Conservation (phyloP, 2,329 filamentous ascomycete species). For the Talaromyces sp. region DNA sequence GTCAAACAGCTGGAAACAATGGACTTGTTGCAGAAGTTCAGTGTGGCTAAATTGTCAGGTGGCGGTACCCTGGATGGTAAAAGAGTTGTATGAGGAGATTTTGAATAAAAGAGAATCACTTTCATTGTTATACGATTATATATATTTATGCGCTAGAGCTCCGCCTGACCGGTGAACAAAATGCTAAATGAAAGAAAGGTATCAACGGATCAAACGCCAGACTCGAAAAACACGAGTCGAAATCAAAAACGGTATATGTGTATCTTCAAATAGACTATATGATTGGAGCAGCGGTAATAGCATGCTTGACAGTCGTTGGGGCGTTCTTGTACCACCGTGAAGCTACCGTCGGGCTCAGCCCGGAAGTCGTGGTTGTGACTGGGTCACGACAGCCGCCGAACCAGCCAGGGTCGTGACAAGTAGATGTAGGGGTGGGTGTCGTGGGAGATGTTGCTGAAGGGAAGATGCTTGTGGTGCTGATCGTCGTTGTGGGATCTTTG, state of each 20-base stretch:
- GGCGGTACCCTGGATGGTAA: background rate
- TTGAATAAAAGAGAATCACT: background rate
- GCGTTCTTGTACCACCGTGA: background rate
- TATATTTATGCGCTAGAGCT: conserved; percentile 1
- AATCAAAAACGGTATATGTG: background rate
- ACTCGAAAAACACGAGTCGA: background rate
- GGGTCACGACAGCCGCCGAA: conserved; percentile 40
- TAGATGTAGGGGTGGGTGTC: conserved; percentile 27
- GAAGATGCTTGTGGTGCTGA: conserved; percentile 26
- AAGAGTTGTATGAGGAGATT: background rate
- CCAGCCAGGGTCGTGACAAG: conserved; percentile 38
- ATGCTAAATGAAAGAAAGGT: conserved; percentile 4
- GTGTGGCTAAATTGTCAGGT: background rate
- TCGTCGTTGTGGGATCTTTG: conserved; percentile 34
- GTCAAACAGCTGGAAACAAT: too few species aligned
- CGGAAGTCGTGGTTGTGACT: conserved; percentile 18
- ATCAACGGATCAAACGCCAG: conserved; percentile 1
- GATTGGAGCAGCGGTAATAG: conserved; percentile 5
- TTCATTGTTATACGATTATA: background rate
- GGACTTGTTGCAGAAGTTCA: too few species aligned
- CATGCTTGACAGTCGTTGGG: background rate
- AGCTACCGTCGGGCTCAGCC: background rate
- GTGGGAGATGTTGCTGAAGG: conserved; percentile 28
- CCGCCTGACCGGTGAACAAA: background rate
- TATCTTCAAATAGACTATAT: conserved; percentile 7